Evolutionary conservation across 371 early-diverging fungal species (phyloP).

Genomic region (Apophysomyces ossiformis): DNA sequence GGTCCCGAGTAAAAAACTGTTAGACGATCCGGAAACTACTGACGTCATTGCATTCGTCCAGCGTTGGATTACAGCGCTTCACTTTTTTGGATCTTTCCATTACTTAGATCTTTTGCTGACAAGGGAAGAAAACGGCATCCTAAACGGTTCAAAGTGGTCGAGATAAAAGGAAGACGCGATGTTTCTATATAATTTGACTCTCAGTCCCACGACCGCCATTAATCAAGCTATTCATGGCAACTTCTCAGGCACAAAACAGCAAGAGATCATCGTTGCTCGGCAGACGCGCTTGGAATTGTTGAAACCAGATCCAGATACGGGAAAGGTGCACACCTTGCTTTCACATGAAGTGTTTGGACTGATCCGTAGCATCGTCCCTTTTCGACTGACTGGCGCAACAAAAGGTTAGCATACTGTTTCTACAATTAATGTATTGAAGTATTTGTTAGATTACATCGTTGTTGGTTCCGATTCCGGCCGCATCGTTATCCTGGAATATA

Average conservation of each 20-base stretch:
- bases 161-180: slow-evolving; percentile 49
- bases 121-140: too few species aligned
- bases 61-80: too few species aligned
- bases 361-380: slow-evolving; percentile 78
- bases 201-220: slow-evolving; percentile 83
- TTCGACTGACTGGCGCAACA: slow-evolving; percentile 77
- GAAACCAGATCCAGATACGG: slow-evolving; percentile 78
- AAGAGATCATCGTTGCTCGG: slow-evolving; percentile 90
- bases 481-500: slow-evolving; percentile 91
- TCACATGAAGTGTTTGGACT: slow-evolving; percentile 87
- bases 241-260: slow-evolving; percentile 90
- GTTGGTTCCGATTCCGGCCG: slow-evolving; percentile 93
- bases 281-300: slow-evolving; percentile 84
- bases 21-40: too few species aligned
- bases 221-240: slow-evolving; percentile 86
- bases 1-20: too few species aligned
- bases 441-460: slow-evolving; percentile 80
- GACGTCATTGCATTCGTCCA: too few species aligned
- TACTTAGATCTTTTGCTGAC: too few species aligned
- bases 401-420: slow-evolving; percentile 55
- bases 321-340: slow-evolving; percentile 78
- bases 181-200: slow-evolving; percentile 91
- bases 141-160: background rate
- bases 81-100: too few species aligned
- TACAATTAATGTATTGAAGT: background rate